Evolutionary conservation across 2,329 filamentous ascomycete genomes (phyloP).

Genomic region (Penicillium corylophilum): DNA sequence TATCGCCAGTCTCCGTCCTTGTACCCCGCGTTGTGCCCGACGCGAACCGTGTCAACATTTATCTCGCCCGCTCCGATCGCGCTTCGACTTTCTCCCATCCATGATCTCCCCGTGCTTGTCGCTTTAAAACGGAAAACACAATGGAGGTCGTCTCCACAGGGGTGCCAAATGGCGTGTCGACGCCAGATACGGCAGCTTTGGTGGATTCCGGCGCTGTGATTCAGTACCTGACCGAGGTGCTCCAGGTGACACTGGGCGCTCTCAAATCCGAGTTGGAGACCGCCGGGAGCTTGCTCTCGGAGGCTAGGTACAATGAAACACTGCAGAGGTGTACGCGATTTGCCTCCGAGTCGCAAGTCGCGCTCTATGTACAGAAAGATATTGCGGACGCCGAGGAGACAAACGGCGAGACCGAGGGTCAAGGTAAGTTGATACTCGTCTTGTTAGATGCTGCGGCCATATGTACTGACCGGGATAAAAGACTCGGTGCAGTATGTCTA

Average conservation of each 20-base stretch:
- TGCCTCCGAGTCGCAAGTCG: slow-evolving; percentile 80
- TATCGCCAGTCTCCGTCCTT: slow-evolving; percentile 4
- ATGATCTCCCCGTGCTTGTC: slow-evolving; percentile 30
- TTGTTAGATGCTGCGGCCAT: not conserved
- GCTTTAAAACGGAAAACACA: slow-evolving; percentile 26
- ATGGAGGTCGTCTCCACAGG: slow-evolving; percentile 42
- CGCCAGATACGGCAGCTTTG: slow-evolving; percentile 31
- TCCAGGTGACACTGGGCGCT: slow-evolving; percentile 72
- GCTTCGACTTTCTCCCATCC: slow-evolving; percentile 22
- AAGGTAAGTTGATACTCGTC: slow-evolving; percentile 37
- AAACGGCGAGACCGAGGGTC: slow-evolving; percentile 37
- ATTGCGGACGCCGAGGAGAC: slow-evolving; percentile 55
- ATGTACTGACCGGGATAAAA: slow-evolving; percentile 16
- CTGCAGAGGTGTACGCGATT: slow-evolving; percentile 85
- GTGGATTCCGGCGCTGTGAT: slow-evolving; percentile 69
- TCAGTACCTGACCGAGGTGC: slow-evolving; percentile 69
- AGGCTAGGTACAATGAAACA: slow-evolving; percentile 71
- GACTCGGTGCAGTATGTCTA: slow-evolving; percentile 63
- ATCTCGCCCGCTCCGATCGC: slow-evolving; percentile 13
- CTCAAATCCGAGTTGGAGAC: slow-evolving; percentile 75
- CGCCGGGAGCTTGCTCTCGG: slow-evolving; percentile 78
- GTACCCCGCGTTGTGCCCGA: slow-evolving; percentile 2
- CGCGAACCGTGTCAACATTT: slow-evolving; percentile 21
- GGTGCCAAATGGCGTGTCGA: slow-evolving; percentile 36
- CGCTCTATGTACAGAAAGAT: slow-evolving; percentile 86